phyloP scores from a whole-genome alignment of 768 basidiomycete genomes.

The Leucogyrophana mollusca region DNA sequence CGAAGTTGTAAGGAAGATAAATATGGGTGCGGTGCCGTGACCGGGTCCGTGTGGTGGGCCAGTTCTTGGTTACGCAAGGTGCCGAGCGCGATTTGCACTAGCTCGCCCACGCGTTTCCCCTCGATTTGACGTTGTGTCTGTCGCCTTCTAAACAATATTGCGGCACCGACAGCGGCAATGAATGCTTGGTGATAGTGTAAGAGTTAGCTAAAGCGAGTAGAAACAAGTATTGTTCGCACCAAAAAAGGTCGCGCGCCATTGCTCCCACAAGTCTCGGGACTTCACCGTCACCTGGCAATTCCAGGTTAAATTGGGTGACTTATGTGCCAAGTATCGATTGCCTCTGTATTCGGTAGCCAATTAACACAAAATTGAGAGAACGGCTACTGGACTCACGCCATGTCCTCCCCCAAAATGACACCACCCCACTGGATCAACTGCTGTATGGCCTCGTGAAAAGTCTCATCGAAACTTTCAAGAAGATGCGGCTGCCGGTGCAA shows the following conservation, averaged over 20 bases:
- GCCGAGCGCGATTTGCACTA: conserved; percentile 80
- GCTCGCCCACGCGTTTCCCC: conserved; percentile 61
- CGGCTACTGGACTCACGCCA: conserved; percentile 47
- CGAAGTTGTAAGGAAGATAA: conserved; percentile 85
- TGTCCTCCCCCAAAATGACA: conserved; percentile 63
- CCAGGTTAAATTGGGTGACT: conserved; percentile 64
- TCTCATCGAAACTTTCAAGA: conserved; percentile 61
- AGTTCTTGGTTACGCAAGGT: conserved; percentile 81
- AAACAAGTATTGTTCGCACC: conserved; percentile 42
- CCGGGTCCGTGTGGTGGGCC: conserved; percentile 79
- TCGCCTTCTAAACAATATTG: conserved; percentile 22
- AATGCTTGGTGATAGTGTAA: conserved; percentile 28
- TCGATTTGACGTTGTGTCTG: conserved; percentile 56
- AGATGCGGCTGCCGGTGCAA: conserved; percentile 48
- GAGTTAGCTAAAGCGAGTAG: conserved; percentile 16
- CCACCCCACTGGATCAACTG: conserved; percentile 75
- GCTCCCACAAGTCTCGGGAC: conserved; percentile 61
- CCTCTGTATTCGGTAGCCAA: conserved; percentile 45
- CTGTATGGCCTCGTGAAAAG: conserved; percentile 77
- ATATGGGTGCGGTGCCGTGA: conserved; percentile 70
- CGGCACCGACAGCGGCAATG: conserved; percentile 15
- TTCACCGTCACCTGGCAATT: conserved; percentile 66
- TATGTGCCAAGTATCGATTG: conserved; percentile 72
- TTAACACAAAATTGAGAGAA: conserved; percentile 18
- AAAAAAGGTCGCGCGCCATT: conserved; percentile 64